Percentiles rank a stretch among this genome's conserved stretches.
phyloP scores from a whole-genome alignment of 108 stramenopile genomes.

The Aurantiochytrium sp. region DNA sequence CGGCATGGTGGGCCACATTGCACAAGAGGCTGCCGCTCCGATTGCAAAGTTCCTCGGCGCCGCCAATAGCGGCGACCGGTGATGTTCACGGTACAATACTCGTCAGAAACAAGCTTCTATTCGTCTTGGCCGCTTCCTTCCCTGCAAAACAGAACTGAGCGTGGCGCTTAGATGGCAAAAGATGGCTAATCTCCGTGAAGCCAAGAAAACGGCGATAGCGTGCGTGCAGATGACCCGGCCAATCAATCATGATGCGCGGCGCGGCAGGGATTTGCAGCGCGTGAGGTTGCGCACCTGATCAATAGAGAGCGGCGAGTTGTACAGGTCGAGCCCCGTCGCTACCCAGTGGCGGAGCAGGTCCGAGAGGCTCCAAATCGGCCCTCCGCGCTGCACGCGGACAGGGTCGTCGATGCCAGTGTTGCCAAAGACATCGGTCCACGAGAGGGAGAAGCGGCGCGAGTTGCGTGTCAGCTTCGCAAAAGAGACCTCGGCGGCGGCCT shows the following conservation, averaged over 20 bases:
- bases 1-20: neutral
- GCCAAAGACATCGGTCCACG: neutral
- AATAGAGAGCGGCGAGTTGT: slow-evolving; percentile 22
- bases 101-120: no score
- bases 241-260: neutral
- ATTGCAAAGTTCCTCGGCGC: neutral
- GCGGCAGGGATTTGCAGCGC: neutral
- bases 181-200: no score
- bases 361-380: neutral
- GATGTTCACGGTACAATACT: no score
- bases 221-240: no score
- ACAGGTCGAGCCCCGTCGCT: neutral
- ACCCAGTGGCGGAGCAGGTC: slow-evolving; percentile 8
- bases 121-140: no score
- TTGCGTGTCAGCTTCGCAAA: neutral
- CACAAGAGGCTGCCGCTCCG: neutral
- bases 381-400: neutral
- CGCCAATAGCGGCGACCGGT: no score
- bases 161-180: no score
- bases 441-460: neutral
- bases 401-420: neutral
- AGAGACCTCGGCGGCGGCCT: neutral
- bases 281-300: neutral
- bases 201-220: no score
- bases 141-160: no score